Evolutionary conservation across 202 grass and related monocot genomes (phyloP), one percentile per base, ranked within the genome.

Genomic region (Setaria italica): DNA sequence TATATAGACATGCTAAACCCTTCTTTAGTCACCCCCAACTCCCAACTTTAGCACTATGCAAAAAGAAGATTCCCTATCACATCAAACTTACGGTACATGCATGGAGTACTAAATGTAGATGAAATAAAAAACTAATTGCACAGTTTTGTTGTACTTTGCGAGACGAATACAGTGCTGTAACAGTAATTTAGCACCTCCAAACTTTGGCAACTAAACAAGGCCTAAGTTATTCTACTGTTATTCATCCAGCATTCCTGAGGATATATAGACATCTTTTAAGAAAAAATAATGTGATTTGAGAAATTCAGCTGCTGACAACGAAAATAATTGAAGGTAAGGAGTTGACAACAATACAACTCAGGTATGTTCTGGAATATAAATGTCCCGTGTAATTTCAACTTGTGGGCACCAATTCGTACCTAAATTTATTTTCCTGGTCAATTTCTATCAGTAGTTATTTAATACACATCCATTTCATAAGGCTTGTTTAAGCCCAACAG

Each of bases 301-400:
- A 15, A 73, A 53, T 72, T 72, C 76, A 64, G 2, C 21, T 33
- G 10, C 16, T 72, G 16, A 49, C 57, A 14, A 46, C 51, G n/a
- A 5, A 64, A 84, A 46, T 9, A 56, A 54, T 43, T 63, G 21
- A 19, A 67, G 10, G 2, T 3, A 66, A 12, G 15, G 21, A 45
- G 82, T 55, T 67, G 73, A 32, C 70, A 64, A 51, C 37, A 39
- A 19, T 11, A 51, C 17, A 53, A 50, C 32, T 66, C 47, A 45
- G 48, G 35, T n/a, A 43, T 42, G 59, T 76, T 32, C 12, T 84
- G 81, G 45, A 74, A 35, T 63, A 63, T 63, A 63, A 49, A 73
- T 39, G 13, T 29, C 13, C 17, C 4, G 51, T 25, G 12, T 39
- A 35, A 62, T 13, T 2, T 10, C 12, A 56, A 30, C 56, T 75